Evolutionary conservation across 73 alveolate species (phyloP), one percentile per base, ranked within the genome.

Genomic region (Paramecium biaurelia): DNA sequence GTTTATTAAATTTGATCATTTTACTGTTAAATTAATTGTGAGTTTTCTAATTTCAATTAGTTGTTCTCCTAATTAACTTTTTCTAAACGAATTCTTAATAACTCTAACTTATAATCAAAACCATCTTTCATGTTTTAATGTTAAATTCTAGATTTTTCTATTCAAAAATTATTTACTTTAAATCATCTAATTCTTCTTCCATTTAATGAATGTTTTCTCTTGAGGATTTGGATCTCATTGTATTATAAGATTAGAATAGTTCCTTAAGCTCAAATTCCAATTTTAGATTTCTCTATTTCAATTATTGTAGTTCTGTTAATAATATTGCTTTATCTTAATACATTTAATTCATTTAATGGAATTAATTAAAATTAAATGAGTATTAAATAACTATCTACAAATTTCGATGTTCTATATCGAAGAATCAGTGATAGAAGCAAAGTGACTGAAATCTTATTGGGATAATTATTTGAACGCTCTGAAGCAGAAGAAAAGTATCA

Each of bases 401-500:
- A 79, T 30, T 79, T 79, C 56, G 76, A 79, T 42, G 49, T 24
- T 20, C 74, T 79, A 28, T 79, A 43, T 10, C 21, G 74, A 42
- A 41, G 90, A 79, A 76, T 41, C 12, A 43, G 11, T 2, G 90
- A 79, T 43, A 15, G 74, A 26, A 24, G 70, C 15, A 79, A 79
- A 45, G 74, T 47, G 32, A 76, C 89, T 11, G 89, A 76, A 18
- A 30, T 43, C 42, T 7, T 76, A 58, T 21, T 76, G 42, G 49
- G 24, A 8, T 20, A 79, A 79, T 41, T 79, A 26, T 20, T 45
- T 9, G 90, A 79, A 15, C 18, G 76, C 47, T 41, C 76, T 18
- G 90, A 79, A 9, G 74, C 90, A 11, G 90, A 79, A 45, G 90
- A 79, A 15, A 79, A 79, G 56, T 79, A 79, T 10, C 70, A 41